Evolutionary conservation across 1,284 basidiomycete species (phyloP).

Genomic region (Macrocybe sp.): DNA sequence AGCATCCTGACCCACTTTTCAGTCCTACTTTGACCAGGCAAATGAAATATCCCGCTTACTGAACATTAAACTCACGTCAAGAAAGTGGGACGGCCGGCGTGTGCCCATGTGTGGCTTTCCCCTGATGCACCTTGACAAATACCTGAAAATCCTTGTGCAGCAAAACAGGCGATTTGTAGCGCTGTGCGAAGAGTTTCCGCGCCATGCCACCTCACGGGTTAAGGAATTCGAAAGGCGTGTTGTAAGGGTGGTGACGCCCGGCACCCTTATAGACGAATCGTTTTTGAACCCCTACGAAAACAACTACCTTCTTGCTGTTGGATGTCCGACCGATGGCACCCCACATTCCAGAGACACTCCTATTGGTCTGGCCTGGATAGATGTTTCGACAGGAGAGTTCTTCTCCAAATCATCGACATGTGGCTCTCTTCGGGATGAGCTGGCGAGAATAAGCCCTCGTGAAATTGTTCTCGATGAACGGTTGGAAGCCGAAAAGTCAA

Average conservation of each 20-base stretch:
- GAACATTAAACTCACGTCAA: constrained; percentile 75
- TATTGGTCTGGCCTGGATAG: constrained; percentile 85
- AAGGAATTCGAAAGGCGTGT: constrained; percentile 75
- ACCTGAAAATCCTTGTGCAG: constrained; percentile 83
- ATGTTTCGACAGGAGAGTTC: constrained; percentile 94
- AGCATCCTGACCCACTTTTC: constrained; percentile 6
- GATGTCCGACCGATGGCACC: constrained; percentile 13
- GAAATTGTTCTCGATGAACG: constrained; percentile 71
- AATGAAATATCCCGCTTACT: constrained; percentile 71
- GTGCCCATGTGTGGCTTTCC: constrained; percentile 90
- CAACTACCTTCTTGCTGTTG: constrained; percentile 81
- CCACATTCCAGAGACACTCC: constrained; percentile 9
- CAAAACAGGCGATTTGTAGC: constrained; percentile 82
- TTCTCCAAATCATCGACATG: constrained; percentile 63
- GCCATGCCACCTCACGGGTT: constrained; percentile 33
- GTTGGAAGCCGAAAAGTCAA: constrained; percentile 30
- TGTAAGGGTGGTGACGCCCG: constrained; percentile 84
- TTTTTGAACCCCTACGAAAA: constrained; percentile 84
- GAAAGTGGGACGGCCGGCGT: constrained; percentile 63
- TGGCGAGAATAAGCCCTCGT: constrained; percentile 77
- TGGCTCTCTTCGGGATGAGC: constrained; percentile 70
- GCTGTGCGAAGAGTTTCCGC: constrained; percentile 86
- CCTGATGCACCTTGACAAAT: constrained; percentile 76
- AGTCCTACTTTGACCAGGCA: constrained; percentile 96
- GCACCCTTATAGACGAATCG: constrained; percentile 86